Conservation (phyloP, 1,139 yeast species). For the Sugiyamaella xylanicola region DNA sequence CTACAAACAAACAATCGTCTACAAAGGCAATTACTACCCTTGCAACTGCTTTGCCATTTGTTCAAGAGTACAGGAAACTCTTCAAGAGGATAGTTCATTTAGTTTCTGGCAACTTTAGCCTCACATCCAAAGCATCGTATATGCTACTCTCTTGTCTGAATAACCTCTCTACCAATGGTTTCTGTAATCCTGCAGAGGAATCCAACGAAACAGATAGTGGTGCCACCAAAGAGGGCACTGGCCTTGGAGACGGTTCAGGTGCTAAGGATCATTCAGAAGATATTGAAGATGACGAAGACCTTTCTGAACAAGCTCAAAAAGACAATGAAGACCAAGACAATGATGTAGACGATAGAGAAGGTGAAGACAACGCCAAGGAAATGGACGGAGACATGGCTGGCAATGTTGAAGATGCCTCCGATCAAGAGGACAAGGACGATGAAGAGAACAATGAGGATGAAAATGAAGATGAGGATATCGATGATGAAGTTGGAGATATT, state of each 20-base stretch:
- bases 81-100: conserved; percentile 19
- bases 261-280: conserved; percentile 79
- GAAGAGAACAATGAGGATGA: conserved; percentile 56
- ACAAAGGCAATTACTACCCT: conserved; percentile 36
- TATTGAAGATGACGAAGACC: conserved; percentile 89
- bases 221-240: conserved; percentile 69
- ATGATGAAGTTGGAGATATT: conserved; percentile 86
- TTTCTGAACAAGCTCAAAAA: conserved; percentile 84
- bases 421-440: conserved; percentile 58
- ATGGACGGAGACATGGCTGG: conserved; percentile 98
- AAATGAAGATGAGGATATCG: conserved; percentile 63
- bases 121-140: conserved; percentile 50
- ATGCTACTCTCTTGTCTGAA: conserved; percentile 59
- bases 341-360: conserved; percentile 58
- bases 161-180: conserved; percentile 77
- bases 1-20: conserved; percentile 41
- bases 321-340: conserved; percentile 74
- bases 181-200: conserved; percentile 82
- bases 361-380: conserved; percentile 73
- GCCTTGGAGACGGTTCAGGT: conserved; percentile 95
- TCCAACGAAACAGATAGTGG: conserved; percentile 60
- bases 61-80: conserved; percentile 37
- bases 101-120: conserved; percentile 37
- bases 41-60: conserved; percentile 44
- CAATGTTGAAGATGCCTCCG: conserved; percentile 72